Percentiles rank a stretch among this genome's conserved stretches.
Conservation (phyloP, 805 yeast genomes). For the Saccharomycopsis javanensis region DNA sequence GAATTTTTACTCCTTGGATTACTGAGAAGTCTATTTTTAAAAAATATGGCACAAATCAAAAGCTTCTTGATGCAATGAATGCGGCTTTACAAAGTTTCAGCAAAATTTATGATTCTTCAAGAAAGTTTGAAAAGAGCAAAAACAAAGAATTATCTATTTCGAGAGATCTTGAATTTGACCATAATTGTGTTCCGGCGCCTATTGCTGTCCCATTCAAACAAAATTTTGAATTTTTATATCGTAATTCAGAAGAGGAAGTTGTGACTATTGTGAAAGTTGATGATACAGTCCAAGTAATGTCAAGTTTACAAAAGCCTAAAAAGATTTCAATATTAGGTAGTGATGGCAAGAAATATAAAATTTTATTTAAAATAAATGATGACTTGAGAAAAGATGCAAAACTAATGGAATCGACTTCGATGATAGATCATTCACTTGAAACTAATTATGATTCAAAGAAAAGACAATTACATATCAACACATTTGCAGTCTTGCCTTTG, state of each 20-base stretch:
- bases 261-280: constrained; percentile 56
- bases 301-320: constrained; percentile 82
- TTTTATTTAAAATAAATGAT: constrained; percentile 78
- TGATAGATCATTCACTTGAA: constrained; percentile 64
- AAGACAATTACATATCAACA: constrained; percentile 58
- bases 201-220: constrained; percentile 68
- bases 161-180: constrained; percentile 36
- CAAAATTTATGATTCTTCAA: constrained; percentile 18
- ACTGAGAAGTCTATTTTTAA: constrained; percentile 7
- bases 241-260: constrained; percentile 35
- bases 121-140: constrained; percentile 20
- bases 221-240: constrained; percentile 59
- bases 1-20: constrained; percentile 11
- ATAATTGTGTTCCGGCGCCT: constrained; percentile 33
- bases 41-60: constrained; percentile 18
- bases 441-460: constrained; percentile 64
- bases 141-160: constrained; percentile 24
- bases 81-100: constrained; percentile 25
- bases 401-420: constrained; percentile 81
- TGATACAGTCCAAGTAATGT: constrained; percentile 56
- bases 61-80: constrained; percentile 21
- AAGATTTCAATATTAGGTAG: constrained; percentile 67
- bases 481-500: constrained; percentile 83
- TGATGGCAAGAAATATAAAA: constrained; percentile 61
- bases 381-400: constrained; percentile 94